A percentile compares a stretch with the other conserved stretches of the same genome.
phyloP scores from a whole-genome alignment of 2,329 filamentous ascomycete species.

The Lizonia empirigonia region DNA sequence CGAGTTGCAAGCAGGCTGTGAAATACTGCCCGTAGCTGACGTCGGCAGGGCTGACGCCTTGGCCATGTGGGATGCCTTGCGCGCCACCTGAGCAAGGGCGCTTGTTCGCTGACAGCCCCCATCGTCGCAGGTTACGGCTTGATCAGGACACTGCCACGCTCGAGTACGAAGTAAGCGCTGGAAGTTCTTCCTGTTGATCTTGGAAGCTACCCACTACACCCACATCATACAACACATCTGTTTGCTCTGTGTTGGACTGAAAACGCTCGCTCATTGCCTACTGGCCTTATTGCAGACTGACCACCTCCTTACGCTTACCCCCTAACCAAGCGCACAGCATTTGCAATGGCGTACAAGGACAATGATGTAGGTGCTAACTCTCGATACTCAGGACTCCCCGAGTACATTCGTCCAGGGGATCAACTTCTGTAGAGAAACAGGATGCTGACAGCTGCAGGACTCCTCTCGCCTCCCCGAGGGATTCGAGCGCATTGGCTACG shows the following conservation, averaged over 20 bases:
- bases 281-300: constrained; percentile 12
- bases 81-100: too few relatives aligned
- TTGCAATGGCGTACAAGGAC: constrained; percentile 13
- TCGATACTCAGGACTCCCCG: neutral
- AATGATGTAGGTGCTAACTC: constrained; percentile 6
- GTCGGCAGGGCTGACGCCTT: neutral
- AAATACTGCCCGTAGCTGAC: too few relatives aligned
- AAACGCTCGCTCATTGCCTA: neutral
- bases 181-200: neutral
- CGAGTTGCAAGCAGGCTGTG: too few relatives aligned
- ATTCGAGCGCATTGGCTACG: constrained; percentile 62
- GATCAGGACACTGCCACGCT: constrained; percentile 4
- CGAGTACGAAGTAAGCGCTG: neutral
- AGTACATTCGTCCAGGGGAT: neutral
- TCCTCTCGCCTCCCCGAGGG: constrained; percentile 61
- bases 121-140: constrained; percentile 3
- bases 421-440: neutral
- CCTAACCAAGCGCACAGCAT: neutral
- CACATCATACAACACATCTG: neutral
- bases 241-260: neutral
- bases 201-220: neutral
- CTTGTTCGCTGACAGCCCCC: constrained; percentile 1
- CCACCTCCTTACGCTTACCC: neutral
- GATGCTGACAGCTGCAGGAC: constrained; percentile 43
- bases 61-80: constrained; percentile 7